A percentile compares a stretch with the other conserved stretches of the same genome.
phyloP scores from a whole-genome alignment of 768 basidiomycete species.

The Candolleomyces efflorescens region DNA sequence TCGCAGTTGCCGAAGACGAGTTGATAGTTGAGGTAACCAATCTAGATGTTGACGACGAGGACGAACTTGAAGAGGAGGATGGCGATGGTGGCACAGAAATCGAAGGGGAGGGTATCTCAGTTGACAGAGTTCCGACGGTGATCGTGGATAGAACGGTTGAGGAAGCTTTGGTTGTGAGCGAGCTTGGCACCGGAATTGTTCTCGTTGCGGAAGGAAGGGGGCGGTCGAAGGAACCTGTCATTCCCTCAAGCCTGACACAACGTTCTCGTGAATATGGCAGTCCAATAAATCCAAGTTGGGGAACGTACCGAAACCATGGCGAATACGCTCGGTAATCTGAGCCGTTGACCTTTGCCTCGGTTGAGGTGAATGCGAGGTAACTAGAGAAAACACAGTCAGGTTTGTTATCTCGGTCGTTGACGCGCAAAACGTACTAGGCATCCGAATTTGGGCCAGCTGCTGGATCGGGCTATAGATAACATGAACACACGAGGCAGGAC shows the following conservation, averaged over 20 bases:
- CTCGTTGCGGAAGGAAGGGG: conserved; percentile 49
- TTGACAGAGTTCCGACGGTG: conserved; percentile 30
- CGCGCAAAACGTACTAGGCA: conserved; percentile 43
- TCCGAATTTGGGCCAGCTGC: conserved; percentile 53
- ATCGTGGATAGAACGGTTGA: conserved; percentile 36
- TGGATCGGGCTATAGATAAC: conserved; percentile 43
- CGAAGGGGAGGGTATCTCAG: conserved; percentile 14
- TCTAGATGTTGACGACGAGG: conserved; percentile 4
- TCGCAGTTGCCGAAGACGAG: not conserved
- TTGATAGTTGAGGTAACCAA: conserved; percentile 4
- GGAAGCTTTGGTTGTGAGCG: conserved; percentile 31
- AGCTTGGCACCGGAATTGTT: conserved; percentile 34
- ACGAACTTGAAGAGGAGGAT: conserved; percentile 8
- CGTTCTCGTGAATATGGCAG: not conserved
- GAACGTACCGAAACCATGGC: conserved; percentile 49
- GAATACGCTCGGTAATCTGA: conserved; percentile 43
- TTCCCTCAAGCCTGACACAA: conserved; percentile 44
- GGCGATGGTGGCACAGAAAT: conserved; percentile 12
- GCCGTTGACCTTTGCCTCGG: conserved; percentile 24
- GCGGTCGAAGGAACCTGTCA: conserved; percentile 54
- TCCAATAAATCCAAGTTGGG: not conserved
- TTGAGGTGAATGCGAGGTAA: conserved; percentile 57
- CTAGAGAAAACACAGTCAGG: conserved; percentile 27
- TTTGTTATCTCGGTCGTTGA: not conserved
- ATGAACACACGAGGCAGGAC: not conserved